Evolutionary conservation across 768 basidiomycete species (phyloP), one percentile per base, ranked within the genome.

Genomic region (Pleurotus pulmonarius): DNA sequence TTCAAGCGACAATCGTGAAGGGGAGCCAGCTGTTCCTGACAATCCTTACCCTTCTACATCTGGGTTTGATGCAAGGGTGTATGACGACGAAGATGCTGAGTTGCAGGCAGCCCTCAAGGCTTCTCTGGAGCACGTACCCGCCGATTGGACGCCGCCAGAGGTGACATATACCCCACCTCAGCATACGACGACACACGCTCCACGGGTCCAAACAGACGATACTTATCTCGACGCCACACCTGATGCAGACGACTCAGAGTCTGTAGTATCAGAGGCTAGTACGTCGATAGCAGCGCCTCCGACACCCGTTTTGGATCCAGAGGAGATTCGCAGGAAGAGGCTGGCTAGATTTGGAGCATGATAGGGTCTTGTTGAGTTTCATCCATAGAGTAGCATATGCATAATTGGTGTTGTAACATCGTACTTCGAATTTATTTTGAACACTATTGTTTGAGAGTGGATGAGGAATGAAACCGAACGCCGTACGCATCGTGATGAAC

Each of bases 41-140:
- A 15, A 26, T 9, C 22, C 15, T 25, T 37, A 26, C 6, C 48
- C 46, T 51, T 41, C 38, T 43, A 59, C 41, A 53, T 34, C 46
- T 46, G 48, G 58, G 47, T 58, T 37, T 59, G 39, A 62, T 25
- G 58, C 77, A 49, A 72, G 83, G 46, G 81, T 86, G 39, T 86
- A 90, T 61, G 93, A 94, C 59, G 93, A 95, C 60, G 93, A 94
- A 49, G 93, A 96, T 63, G 83, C 82, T 20, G 87, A 90, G 62
- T 72, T 96, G 46, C 94, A 95, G 70, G 93, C 92, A 9, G 94
- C 94, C 4, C 75, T 96, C 47, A 85, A 76, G 65, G 94, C 92
- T 2, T 94, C 92, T 38, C 73, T 95, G 59, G 87, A 88, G 65
- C 73, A 74, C 41, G 67, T 84, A 18, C 85, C 88, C 1, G 69